Evolutionary conservation across 2,329 filamentous ascomycete species (phyloP).

Genomic region (Pseudogymnoascus sp.): DNA sequence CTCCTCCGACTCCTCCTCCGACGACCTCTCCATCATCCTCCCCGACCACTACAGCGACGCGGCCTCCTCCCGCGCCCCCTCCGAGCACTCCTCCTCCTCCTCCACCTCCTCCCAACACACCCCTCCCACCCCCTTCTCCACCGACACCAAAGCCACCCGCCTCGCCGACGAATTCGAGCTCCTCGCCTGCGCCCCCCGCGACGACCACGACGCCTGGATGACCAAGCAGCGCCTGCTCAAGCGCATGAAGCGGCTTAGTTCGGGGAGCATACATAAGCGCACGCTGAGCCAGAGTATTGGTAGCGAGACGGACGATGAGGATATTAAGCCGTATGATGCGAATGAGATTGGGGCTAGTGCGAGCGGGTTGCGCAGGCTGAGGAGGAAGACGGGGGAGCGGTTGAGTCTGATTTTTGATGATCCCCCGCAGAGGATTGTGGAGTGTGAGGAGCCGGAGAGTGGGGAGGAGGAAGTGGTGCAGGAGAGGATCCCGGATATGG

Average conservation of each 20-base stretch:
- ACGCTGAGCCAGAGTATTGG: constrained; percentile 27
- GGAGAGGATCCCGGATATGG: neutral
- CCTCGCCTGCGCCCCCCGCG: neutral
- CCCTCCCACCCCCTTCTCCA: constrained; percentile 18
- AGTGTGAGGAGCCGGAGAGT: constrained; percentile 28
- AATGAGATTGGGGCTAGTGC: constrained; percentile 23
- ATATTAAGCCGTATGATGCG: constrained; percentile 24
- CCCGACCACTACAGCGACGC: constrained; percentile 29
- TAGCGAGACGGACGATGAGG: constrained; percentile 29
- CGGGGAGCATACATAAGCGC: constrained; percentile 26
- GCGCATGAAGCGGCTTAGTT: constrained; percentile 24
- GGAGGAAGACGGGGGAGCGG: constrained; percentile 26
- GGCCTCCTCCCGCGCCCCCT: constrained; percentile 21
- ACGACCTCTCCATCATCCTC: constrained; percentile 21
- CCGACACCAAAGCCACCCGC: constrained; percentile 16
- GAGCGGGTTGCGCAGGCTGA: constrained; percentile 25
- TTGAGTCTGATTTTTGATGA: constrained; percentile 29
- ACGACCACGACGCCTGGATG: constrained; percentile 20
- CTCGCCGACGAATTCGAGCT: constrained; percentile 10
- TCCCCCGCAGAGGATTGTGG: constrained; percentile 27
- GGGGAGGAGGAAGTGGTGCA: constrained; percentile 20
- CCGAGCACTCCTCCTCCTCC: constrained; percentile 11
- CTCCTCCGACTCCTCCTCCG: constrained; percentile 23
- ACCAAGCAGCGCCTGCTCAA: constrained; percentile 19
- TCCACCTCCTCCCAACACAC: constrained; percentile 12